Evolutionary conservation across 306 rosid genomes (phyloP).

Genomic region (Astragalus membranaceus): DNA sequence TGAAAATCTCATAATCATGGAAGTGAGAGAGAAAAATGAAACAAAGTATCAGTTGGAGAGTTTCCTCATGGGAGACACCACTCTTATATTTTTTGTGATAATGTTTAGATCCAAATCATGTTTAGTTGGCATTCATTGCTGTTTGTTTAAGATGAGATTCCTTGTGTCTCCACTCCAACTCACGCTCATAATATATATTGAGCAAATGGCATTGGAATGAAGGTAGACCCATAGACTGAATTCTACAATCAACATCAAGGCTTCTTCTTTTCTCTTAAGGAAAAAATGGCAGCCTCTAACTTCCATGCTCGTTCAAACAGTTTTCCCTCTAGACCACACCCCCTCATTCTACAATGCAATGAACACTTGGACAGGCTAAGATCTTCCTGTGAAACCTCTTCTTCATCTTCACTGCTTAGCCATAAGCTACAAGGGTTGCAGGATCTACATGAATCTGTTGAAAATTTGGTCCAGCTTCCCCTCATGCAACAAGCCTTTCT

Average conservation of each 20-base stretch:
- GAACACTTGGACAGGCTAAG: constrained; percentile 3
- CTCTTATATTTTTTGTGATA: neutral
- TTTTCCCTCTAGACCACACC: constrained; percentile 24
- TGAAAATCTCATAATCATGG: neutral
- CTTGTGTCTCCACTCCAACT: constrained; percentile 1
- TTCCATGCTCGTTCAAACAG: constrained; percentile 24
- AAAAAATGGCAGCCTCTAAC: constrained; percentile 18
- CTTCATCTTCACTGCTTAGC: constrained; percentile 15
- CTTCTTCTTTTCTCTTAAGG: neutral
- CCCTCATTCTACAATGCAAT: constrained; percentile 22
- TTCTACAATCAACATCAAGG: neutral
- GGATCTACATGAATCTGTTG: constrained; percentile 23
- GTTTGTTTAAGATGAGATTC: constrained; percentile 14
- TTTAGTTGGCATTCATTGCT: neutral
- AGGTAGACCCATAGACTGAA: constrained; percentile 1
- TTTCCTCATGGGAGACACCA: constrained; percentile 15
- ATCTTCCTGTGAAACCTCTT: constrained; percentile 13
- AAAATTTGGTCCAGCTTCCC: constrained; percentile 1
- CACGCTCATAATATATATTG: neutral
- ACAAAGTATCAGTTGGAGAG: constrained; percentile 9
- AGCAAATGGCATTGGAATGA: neutral
- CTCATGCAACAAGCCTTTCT: constrained; percentile 11
- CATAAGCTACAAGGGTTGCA: constrained; percentile 15
- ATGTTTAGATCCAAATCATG: constrained; percentile 27
- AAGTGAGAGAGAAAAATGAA: neutral